These are phyloP conservation scores for Citeromyces nyonsensis DNA, from an alignment of 805 yeast genomes.

Conservation along the genomic window DNA sequence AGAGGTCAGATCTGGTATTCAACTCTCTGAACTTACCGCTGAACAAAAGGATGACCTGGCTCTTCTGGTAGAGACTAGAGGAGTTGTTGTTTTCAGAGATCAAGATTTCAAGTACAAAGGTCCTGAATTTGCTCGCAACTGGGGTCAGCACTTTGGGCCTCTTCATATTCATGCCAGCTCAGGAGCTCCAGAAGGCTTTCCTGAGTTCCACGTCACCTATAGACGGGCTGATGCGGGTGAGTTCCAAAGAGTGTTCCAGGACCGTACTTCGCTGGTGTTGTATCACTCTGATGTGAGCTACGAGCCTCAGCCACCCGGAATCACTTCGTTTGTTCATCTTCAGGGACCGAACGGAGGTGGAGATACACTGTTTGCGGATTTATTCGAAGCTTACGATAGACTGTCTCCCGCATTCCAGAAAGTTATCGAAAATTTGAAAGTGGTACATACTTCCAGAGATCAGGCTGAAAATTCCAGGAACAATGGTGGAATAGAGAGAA, in stretches of 20 bases:
- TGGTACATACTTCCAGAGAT: constrained; percentile 53
- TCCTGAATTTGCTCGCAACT: constrained; percentile 24
- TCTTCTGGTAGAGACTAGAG: constrained; percentile 27
- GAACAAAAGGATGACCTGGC: constrained; percentile 32
- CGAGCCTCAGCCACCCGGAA: constrained; percentile 50
- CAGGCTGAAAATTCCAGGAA: constrained; percentile 45
- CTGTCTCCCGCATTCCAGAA: constrained; percentile 51
- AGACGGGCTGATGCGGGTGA: constrained; percentile 15
- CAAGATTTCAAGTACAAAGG: constrained; percentile 24
- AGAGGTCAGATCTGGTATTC: constrained; percentile 20
- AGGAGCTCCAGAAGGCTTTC: constrained; percentile 27
- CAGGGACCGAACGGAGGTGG: constrained; percentile 27
- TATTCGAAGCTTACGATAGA: constrained; percentile 55
- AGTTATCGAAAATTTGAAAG: constrained; percentile 45
- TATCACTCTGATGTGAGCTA: constrained; percentile 44
- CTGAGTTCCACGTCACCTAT: constrained; percentile 25
- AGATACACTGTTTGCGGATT: constrained; percentile 67
- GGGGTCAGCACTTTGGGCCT: constrained; percentile 26
- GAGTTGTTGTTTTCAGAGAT: constrained; percentile 27
- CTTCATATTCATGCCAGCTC: constrained; percentile 32
- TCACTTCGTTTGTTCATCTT: constrained; percentile 31
- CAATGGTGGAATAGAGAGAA: constrained; percentile 52
- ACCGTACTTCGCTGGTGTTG: constrained; percentile 18
- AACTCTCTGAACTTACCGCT: constrained; percentile 21
- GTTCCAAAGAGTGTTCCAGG: constrained; percentile 8